These are phyloP conservation scores for Saccharomyces hybrid DNA, from an alignment of 1,139 yeast species.

Conservation along the genomic window DNA sequence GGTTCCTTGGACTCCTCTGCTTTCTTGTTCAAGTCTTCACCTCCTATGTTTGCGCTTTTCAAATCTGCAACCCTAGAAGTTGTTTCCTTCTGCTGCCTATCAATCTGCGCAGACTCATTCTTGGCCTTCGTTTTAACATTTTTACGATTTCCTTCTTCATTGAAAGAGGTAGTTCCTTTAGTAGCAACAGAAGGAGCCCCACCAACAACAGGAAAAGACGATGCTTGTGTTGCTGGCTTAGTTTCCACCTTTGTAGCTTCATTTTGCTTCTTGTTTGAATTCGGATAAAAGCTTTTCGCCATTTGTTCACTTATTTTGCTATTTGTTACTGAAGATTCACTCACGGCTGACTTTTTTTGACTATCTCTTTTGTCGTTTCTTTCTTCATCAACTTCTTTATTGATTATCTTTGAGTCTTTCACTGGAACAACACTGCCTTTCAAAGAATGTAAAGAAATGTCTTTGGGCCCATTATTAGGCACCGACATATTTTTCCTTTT, in stretches of 20 bases:
- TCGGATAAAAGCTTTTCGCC: background rate
- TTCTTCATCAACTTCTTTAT: background rate
- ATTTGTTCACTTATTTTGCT: background rate
- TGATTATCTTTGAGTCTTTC: background rate
- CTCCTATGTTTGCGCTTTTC: background rate
- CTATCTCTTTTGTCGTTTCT: background rate
- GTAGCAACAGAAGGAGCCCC: background rate
- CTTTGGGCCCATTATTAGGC: background rate
- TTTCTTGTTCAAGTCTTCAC: background rate
- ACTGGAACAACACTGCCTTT: background rate
- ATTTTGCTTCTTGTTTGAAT: background rate
- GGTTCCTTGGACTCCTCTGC: background rate
- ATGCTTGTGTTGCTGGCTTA: background rate
- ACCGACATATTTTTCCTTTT: slow-evolving; percentile 6
- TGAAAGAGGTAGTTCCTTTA: background rate
- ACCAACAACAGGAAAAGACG: background rate
- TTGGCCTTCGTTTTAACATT: background rate
- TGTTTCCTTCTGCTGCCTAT: background rate
- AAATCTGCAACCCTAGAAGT: background rate
- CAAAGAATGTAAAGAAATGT: background rate
- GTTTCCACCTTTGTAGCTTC: background rate
- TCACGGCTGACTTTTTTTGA: background rate
- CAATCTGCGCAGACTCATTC: background rate
- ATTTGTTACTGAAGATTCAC: background rate
- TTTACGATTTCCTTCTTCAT: background rate